Evolutionary conservation across 2,329 filamentous ascomycete species (phyloP), one percentile per base, ranked within the genome.

Genomic region (Biscogniauxia marginata): DNA sequence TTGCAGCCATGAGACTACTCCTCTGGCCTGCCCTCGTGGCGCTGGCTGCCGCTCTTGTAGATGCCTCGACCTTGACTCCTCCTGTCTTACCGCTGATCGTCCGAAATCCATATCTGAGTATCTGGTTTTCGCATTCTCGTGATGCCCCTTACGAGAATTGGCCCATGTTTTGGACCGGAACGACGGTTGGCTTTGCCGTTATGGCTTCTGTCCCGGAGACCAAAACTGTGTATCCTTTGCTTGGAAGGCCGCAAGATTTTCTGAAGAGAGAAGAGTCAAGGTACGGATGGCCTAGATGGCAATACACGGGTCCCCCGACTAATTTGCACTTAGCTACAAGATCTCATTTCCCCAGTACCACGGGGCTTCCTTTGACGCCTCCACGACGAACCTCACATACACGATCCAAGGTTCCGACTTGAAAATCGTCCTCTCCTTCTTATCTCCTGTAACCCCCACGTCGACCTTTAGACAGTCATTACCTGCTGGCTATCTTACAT

Each of bases 81-180:
- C 79, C 81, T 2, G 81, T 84, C 7, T 65, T 86, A 44, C 83
- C 83, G 7, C 71, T 86, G 54, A 75, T 82, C 54, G 83, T 86
- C 22, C 78, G 83, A 45, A 85, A 83, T 63, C 83, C 83, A 7
- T 86, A 86, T 63, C 68, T 86, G 55, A 85, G 81, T 67, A 78
- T 81, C 30, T 86, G 83, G 83, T 69, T 91, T 55, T 78, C 79
- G 49, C 81, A 83, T 71, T 89, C 90, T 44, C 82, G 91, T 63
- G 82, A 88, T 54, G 80, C 81, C 47, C 91, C 91, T 1, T 96
- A 91, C 91, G 82, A 85, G 53, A 83, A 84, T 74, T 96, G 91
- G 91, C 91, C 91, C 21, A 93, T 93, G 71, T 92, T 93, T 71
- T 93, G 87, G 80, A 90, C 87, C 6, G 89, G 89, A 30, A 66